These are phyloP conservation scores for Zygoascus hellenicus DNA, from an alignment of 1,139 yeast species.

Conservation along the genomic window DNA sequence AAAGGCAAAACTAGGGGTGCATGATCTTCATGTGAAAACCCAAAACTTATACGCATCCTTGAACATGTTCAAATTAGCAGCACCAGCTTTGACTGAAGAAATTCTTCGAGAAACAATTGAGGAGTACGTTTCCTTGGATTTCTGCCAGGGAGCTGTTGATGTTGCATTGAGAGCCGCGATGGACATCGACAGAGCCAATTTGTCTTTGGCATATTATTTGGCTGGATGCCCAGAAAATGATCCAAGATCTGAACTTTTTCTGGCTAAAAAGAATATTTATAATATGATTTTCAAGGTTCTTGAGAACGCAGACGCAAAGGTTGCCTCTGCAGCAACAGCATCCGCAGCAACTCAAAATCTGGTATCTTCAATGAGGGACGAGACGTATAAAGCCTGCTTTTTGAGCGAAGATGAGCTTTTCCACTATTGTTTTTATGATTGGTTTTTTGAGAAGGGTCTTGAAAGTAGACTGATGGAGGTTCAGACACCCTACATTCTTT, in stretches of 20 bases:
- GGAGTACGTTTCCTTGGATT: slow-evolving; percentile 72
- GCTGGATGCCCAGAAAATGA: slow-evolving; percentile 46
- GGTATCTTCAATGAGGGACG: slow-evolving; percentile 47
- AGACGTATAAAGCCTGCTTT: slow-evolving; percentile 69
- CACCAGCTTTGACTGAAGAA: slow-evolving; percentile 70
- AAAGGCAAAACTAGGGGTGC: slow-evolving; percentile 71
- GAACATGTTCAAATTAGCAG: slow-evolving; percentile 70
- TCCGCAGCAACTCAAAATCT: slow-evolving; percentile 12
- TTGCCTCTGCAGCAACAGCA: slow-evolving; percentile 29
- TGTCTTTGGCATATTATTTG: slow-evolving; percentile 49
- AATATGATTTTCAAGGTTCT: slow-evolving; percentile 68
- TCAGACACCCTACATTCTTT: slow-evolving; percentile 72
- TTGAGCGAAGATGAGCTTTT: slow-evolving; percentile 71
- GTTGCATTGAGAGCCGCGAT: slow-evolving; percentile 73
- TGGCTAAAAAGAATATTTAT: slow-evolving; percentile 55
- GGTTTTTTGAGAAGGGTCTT: slow-evolving; percentile 77
- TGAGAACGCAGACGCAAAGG: slow-evolving; percentile 64
- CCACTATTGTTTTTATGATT: slow-evolving; percentile 87
- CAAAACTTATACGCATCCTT: slow-evolving; percentile 74
- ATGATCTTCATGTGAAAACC: slow-evolving; percentile 61
- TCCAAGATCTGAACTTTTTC: slow-evolving; percentile 41
- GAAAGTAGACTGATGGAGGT: slow-evolving; percentile 73
- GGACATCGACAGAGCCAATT: slow-evolving; percentile 55
- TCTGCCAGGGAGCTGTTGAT: slow-evolving; percentile 80
- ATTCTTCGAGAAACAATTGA: slow-evolving; percentile 75